Base-by-base conservation (phyloP, 1,139 yeast species). In the Saccharomyces hybrid region DNA sequence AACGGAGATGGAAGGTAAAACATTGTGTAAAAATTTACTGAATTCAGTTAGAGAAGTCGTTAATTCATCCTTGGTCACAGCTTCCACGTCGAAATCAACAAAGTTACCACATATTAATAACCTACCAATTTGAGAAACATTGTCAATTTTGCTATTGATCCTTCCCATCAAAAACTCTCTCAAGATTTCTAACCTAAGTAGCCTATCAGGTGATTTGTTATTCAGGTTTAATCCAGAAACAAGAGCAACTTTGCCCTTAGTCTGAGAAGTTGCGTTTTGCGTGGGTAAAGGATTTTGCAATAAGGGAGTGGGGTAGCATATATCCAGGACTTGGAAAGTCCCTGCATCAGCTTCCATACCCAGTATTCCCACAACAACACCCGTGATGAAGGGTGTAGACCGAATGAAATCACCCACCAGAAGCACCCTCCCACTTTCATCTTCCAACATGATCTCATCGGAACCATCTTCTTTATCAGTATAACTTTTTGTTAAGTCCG, bases 281-380 rank as follows among this genome's bases (percentile, higher is more conserved):
- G 58, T 50, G 23, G 61, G 63, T 32, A 73, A 56, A 3, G 80
- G 76, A 46, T 66, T 67, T 66, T 86, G 95, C 0, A 83, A 83
- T 1, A 86, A 76, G 28, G 78, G 71, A 13, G 76, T 78, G 0
- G 98, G 96, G 61, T 82, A 86, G 3, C 79, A 80, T 4, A 91
- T 76, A 66, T 91, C 98, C 63, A 88, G 79, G 2, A 89, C 88
- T 59, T 87, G 89, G 69, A 95, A 91, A 7, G 86, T 77, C 2
- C 98, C 99, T 0, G 91, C 84, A 49, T 81, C 82, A 9, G 86
- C 78, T 67, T 91, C 97, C 71, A 88, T 82, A 0, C 99, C 99
- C 23, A 91, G 70, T 0, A 90, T 80, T 0, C 93, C 98, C 11
- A 90, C 81, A 1, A 91, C 85, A 25, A 85, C 80, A 1, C 99